Percentiles rank a stretch among this genome's conserved stretches.
phyloP scores from a whole-genome alignment of 768 basidiomycete species.

The Collybiopsis luxurians region DNA sequence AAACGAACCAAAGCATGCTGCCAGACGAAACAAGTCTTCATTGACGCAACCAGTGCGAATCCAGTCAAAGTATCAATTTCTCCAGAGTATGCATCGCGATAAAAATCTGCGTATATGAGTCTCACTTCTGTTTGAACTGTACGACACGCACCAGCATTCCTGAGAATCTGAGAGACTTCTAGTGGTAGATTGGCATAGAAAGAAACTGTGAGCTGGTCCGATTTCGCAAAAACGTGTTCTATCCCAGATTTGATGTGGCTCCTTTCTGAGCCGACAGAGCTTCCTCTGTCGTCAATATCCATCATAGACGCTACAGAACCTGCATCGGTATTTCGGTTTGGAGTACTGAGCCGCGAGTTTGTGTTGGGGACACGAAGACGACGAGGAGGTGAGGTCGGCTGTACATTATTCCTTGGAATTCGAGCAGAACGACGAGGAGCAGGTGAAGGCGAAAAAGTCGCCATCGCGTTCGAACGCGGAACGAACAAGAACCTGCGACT shows the following conservation, averaged over 20 bases:
- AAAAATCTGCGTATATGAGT: slow-evolving; percentile 50
- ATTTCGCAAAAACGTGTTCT: slow-evolving; percentile 65
- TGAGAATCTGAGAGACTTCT: slow-evolving; percentile 72
- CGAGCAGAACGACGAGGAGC: slow-evolving; percentile 54
- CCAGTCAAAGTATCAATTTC: slow-evolving; percentile 70
- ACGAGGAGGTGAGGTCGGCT: slow-evolving; percentile 24
- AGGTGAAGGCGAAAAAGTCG: slow-evolving; percentile 61
- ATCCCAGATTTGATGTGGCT: slow-evolving; percentile 28
- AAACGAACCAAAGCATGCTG: slow-evolving; percentile 64
- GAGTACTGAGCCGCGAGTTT: slow-evolving; percentile 42
- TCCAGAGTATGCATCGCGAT: slow-evolving; percentile 63
- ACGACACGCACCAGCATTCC: slow-evolving; percentile 55
- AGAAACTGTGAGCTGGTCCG: slow-evolving; percentile 63
- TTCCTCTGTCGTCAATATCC: slow-evolving; percentile 60
- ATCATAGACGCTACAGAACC: slow-evolving; percentile 50
- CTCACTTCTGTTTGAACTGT: background rate
- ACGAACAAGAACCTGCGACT: background rate
- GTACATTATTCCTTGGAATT: slow-evolving; percentile 20
- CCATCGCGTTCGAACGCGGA: slow-evolving; percentile 33
- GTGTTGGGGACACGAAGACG: slow-evolving; percentile 24
- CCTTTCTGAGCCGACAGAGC: slow-evolving; percentile 35
- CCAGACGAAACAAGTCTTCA: slow-evolving; percentile 80
- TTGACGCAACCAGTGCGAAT: slow-evolving; percentile 70
- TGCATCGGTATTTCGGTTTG: slow-evolving; percentile 33
- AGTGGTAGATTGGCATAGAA: slow-evolving; percentile 71